phyloP scores from a whole-genome alignment of 2,329 filamentous ascomycete genomes.

The Talaromyces sp. region DNA sequence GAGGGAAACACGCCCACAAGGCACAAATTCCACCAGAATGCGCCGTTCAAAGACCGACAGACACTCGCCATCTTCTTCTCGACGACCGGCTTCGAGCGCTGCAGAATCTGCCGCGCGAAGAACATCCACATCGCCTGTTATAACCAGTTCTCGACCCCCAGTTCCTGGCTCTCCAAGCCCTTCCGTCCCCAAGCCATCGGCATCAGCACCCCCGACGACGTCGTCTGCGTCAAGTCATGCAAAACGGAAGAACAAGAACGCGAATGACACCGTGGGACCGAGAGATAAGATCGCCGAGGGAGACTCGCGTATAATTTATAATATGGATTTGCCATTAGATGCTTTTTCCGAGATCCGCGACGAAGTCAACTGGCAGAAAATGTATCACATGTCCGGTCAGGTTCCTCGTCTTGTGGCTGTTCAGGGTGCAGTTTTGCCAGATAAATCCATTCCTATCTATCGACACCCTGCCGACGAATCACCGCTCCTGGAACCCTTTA shows the following conservation, averaged over 20 bases:
- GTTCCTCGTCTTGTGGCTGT: conserved; percentile 89
- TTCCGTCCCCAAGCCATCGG: neutral
- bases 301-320: conserved; percentile 68
- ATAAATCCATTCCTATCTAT: conserved; percentile 79
- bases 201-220: neutral
- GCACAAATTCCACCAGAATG: neutral
- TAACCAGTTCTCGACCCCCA: neutral
- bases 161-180: neutral
- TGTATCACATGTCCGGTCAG: conserved; percentile 87
- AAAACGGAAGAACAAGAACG: conserved; percentile 13
- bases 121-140: conserved; percentile 6
- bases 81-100: neutral
- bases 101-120: neutral
- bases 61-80: conserved; percentile 7
- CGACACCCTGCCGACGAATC: conserved; percentile 89
- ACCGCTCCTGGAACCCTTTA: conserved; percentile 70
- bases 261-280: conserved; percentile 34
- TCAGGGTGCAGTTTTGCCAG: conserved; percentile 64
- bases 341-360: conserved; percentile 65
- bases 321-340: conserved; percentile 57
- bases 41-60: conserved; percentile 5
- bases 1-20: conserved; percentile 1
- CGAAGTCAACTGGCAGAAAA: conserved; percentile 82
- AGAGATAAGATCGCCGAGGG: conserved; percentile 66
- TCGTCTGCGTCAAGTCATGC: neutral